A percentile compares a stretch with the other conserved stretches of the same genome.
Conservation (phyloP, 345 rosid genomes). For the Alliaria petiolata region DNA sequence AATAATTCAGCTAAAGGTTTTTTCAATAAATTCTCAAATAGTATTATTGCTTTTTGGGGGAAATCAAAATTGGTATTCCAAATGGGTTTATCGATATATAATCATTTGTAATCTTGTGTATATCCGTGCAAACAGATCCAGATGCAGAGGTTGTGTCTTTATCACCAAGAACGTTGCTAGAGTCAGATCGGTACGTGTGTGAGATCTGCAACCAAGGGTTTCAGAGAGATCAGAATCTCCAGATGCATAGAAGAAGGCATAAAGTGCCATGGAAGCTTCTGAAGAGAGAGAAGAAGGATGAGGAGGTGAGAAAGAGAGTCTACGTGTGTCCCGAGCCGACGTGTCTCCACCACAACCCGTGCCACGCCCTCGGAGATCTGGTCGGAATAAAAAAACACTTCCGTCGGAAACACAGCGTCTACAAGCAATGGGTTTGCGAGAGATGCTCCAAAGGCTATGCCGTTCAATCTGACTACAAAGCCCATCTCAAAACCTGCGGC, state of each 20-base stretch:
- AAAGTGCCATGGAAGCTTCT: slow-evolving; percentile 99
- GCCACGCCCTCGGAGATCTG: slow-evolving; percentile 93
- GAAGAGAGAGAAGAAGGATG: slow-evolving; percentile 60
- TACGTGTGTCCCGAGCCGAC: slow-evolving; percentile 92
- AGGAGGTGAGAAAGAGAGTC: slow-evolving; percentile 69
- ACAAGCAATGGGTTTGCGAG: slow-evolving; percentile 91
- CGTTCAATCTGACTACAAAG: slow-evolving; percentile 94
- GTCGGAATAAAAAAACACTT: slow-evolving; percentile 98
- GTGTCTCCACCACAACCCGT: slow-evolving; percentile 91
- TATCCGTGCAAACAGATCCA: slow-evolving; percentile 58
- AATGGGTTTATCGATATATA: background rate
- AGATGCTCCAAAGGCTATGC: slow-evolving; percentile 95
- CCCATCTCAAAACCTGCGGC: slow-evolving; percentile 97
- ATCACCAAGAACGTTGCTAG: slow-evolving; percentile 82
- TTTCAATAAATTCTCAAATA: background rate
- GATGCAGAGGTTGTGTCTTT: slow-evolving; percentile 92
- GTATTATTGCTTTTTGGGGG: background rate
- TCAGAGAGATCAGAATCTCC: slow-evolving; percentile 94
- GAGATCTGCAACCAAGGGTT: slow-evolving; percentile 99
- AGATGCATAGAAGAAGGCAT: slow-evolving; percentile 95
- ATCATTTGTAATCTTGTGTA: background rate
- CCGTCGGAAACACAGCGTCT: slow-evolving; percentile 81
- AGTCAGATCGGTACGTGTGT: slow-evolving; percentile 90
- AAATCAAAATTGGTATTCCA: background rate
- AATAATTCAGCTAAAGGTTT: background rate